A percentile compares a stretch with the other conserved stretches of the same genome.
Evolutionary conservation across 2,329 filamentous ascomycete genomes (phyloP).

Genomic region (Trichoderma breve): DNA sequence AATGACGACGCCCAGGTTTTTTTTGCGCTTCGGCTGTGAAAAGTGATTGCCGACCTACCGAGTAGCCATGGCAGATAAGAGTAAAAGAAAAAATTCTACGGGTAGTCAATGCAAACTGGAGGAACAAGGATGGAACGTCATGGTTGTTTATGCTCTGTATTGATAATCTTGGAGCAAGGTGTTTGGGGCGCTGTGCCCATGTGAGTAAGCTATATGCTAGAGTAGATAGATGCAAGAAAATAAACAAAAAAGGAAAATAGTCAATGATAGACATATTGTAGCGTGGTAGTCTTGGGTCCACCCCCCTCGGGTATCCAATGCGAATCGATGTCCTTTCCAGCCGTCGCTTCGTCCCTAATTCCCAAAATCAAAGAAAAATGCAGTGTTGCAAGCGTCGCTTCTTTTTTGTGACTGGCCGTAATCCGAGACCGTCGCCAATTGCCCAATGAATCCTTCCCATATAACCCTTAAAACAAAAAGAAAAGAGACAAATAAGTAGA

Average conservation of each 20-base stretch:
- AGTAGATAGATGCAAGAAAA: background rate
- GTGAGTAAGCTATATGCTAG: background rate
- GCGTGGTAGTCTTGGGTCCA: background rate
- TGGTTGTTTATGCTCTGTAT: conserved; percentile 11
- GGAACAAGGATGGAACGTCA: background rate
- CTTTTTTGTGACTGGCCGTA: background rate
- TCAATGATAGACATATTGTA: background rate
- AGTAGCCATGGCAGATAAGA: background rate
- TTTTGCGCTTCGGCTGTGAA: background rate
- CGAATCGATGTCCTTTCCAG: background rate
- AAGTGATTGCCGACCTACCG: background rate
- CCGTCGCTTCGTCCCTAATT: conserved; percentile 6
- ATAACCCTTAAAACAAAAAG: background rate
- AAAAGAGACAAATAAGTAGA: background rate
- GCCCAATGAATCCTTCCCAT: background rate
- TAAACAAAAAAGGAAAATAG: background rate
- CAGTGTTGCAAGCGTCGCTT: conserved; percentile 13
- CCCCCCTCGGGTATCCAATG: conserved; percentile 16
- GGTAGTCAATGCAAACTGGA: background rate
- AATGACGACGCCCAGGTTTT: background rate
- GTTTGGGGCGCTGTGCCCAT: background rate
- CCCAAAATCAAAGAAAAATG: background rate
- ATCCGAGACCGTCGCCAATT: background rate
- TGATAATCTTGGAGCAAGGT: background rate
- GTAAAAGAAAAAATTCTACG: too few relatives aligned